Conservation (phyloP, 495 filamentous ascomycete species). For the Astrothelium subdiscretum region DNA sequence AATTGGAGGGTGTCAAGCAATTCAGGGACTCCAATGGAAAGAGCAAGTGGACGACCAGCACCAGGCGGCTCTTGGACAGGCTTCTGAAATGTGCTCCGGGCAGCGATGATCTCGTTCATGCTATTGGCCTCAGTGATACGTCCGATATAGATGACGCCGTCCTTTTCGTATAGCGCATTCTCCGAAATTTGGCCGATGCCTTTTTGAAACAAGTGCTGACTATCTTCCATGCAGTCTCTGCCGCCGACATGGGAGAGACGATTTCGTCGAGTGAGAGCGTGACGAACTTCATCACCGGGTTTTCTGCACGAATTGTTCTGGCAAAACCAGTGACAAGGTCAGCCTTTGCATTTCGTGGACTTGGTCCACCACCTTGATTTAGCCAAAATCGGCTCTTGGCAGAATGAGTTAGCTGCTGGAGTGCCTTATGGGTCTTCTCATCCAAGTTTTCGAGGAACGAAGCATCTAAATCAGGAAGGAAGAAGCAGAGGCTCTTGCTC, state of each 20-base stretch:
- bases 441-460: not conserved
- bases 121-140: not conserved
- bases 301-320: not conserved
- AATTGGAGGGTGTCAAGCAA: conserved; percentile 3
- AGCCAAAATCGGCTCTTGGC: conserved; percentile 5
- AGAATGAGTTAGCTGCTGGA: not conserved
- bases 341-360: not conserved
- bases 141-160: not conserved
- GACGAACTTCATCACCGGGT: not conserved
- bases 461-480: not conserved
- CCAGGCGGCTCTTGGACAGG: not conserved
- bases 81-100: not conserved
- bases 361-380: not conserved
- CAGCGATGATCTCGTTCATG: not conserved
- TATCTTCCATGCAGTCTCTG: not conserved
- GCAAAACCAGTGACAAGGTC: conserved; percentile 2
- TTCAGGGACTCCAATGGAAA: not conserved
- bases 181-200: not conserved
- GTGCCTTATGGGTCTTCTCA: not conserved
- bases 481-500: conserved; percentile 5
- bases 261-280: not conserved
- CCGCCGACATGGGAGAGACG: not conserved
- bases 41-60: conserved; percentile 1
- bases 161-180: not conserved
- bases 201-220: not conserved